These are phyloP conservation scores for Ogataea thermomethanolica DNA, from an alignment of 805 yeast species.

Conservation along the genomic window DNA sequence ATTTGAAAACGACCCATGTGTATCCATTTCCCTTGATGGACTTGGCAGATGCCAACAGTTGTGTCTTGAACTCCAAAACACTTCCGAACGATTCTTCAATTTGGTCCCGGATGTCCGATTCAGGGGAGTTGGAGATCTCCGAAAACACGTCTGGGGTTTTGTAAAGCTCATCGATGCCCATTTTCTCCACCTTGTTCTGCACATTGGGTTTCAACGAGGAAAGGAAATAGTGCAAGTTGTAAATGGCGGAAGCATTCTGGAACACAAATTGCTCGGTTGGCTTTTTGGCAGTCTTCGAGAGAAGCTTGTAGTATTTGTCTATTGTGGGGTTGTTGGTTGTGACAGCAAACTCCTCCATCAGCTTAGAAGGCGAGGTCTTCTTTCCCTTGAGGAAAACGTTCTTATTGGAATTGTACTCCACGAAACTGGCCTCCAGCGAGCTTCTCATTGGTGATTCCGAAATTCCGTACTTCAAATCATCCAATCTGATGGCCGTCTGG, in stretches of 20 bases:
- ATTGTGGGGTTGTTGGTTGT: slow-evolving; percentile 26
- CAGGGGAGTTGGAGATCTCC: slow-evolving; percentile 27
- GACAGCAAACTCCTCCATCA: slow-evolving; percentile 20
- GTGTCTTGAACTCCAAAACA: slow-evolving; percentile 66
- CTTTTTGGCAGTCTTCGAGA: slow-evolving; percentile 41
- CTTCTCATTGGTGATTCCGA: slow-evolving; percentile 29
- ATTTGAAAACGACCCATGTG: slow-evolving; percentile 80
- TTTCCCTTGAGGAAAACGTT: slow-evolving; percentile 20
- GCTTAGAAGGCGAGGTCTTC: slow-evolving; percentile 13
- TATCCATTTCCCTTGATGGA: slow-evolving; percentile 85
- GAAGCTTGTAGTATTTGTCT: slow-evolving; percentile 34
- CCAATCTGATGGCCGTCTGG: slow-evolving; percentile 38
- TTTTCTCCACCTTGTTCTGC: slow-evolving; percentile 19
- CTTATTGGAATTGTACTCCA: slow-evolving; percentile 11
- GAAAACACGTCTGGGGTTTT: slow-evolving; percentile 31
- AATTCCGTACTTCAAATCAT: slow-evolving; percentile 38
- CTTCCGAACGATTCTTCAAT: slow-evolving; percentile 69
- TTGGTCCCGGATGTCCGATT: slow-evolving; percentile 39
- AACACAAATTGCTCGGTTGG: slow-evolving; percentile 44
- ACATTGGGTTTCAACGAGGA: slow-evolving; percentile 38
- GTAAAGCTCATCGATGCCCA: slow-evolving; percentile 36
- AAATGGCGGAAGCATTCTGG: slow-evolving; percentile 43
- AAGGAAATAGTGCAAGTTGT: slow-evolving; percentile 47
- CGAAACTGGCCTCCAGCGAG: slow-evolving; percentile 26
- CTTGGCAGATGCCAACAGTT: slow-evolving; percentile 63